phyloP scores from a whole-genome alignment of 1,284 basidiomycete species.

The Ustilago tritici region DNA sequence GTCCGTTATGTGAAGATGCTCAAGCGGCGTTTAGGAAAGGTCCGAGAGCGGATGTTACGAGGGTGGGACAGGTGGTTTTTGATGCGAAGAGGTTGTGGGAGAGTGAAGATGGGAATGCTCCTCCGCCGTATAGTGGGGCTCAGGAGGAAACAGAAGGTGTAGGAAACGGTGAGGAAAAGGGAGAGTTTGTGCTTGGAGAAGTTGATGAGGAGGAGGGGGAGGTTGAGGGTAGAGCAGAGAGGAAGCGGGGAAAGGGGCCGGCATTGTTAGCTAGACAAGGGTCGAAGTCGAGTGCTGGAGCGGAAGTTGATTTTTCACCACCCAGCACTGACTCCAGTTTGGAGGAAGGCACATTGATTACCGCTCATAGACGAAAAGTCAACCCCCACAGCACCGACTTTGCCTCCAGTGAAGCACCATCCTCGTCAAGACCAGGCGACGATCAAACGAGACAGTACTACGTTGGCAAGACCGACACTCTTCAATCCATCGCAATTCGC shows the following conservation, averaged over 20 bases:
- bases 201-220: slow-evolving; percentile 10
- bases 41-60: slow-evolving; percentile 44
- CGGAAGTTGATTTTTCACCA: slow-evolving; percentile 27
- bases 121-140: slow-evolving; percentile 31
- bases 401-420: neutral
- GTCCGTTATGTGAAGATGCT: slow-evolving; percentile 55
- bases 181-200: slow-evolving; percentile 28
- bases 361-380: slow-evolving; percentile 13
- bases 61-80: slow-evolving; percentile 46
- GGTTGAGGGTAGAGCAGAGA: neutral
- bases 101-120: slow-evolving; percentile 7
- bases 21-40: slow-evolving; percentile 47
- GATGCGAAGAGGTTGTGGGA: slow-evolving; percentile 22
- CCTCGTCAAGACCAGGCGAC: slow-evolving; percentile 7
- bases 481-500: slow-evolving; percentile 45
- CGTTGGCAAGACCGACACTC: slow-evolving; percentile 42
- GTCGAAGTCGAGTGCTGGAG: slow-evolving; percentile 24
- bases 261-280: slow-evolving; percentile 16
- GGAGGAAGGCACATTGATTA: neutral
- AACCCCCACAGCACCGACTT: slow-evolving; percentile 22
- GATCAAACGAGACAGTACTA: slow-evolving; percentile 48
- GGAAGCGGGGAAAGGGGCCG: slow-evolving; percentile 3
- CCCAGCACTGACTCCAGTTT: neutral
- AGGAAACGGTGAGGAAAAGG: neutral
- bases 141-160: neutral